Evolutionary conservation across 768 basidiomycete genomes (phyloP).

Genomic region (Suillus weaverae): DNA sequence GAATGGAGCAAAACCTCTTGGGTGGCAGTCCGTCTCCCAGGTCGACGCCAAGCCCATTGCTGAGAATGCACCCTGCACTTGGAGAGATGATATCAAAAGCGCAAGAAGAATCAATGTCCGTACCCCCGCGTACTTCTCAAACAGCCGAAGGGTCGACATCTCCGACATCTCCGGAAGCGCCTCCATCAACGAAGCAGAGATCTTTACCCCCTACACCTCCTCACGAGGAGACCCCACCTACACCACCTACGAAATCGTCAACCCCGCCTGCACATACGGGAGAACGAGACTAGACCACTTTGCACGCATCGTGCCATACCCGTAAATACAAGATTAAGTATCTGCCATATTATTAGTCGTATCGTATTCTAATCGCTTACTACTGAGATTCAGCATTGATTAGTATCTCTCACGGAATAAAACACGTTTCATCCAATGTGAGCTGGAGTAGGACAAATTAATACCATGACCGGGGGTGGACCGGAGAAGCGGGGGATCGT

Average conservation of each 20-base stretch:
- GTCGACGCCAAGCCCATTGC: background rate
- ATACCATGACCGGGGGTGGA: conserved; percentile 2
- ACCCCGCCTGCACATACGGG: background rate
- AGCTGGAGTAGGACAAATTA: background rate
- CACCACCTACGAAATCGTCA: background rate
- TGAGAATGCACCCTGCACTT: conserved; percentile 2
- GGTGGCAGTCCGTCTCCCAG: background rate
- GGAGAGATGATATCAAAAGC: conserved; percentile 3
- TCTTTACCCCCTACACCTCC: background rate
- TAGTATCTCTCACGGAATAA: conserved; percentile 2
- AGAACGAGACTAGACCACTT: background rate
- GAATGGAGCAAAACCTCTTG: background rate
- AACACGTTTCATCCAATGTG: background rate
- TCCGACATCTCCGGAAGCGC: background rate
- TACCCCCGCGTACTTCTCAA: background rate
- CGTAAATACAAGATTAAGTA: conserved; percentile 1
- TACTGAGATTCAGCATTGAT: background rate
- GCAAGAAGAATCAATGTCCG: background rate
- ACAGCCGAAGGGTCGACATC: background rate
- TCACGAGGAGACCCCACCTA: background rate
- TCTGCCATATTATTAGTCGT: background rate
- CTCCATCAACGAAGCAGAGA: background rate
- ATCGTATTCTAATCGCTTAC: conserved; percentile 2
- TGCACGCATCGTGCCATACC: background rate
- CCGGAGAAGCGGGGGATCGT: background rate